Evolutionary conservation across 2,329 filamentous ascomycete species (phyloP).

Genomic region (Fusarium floridanum): DNA sequence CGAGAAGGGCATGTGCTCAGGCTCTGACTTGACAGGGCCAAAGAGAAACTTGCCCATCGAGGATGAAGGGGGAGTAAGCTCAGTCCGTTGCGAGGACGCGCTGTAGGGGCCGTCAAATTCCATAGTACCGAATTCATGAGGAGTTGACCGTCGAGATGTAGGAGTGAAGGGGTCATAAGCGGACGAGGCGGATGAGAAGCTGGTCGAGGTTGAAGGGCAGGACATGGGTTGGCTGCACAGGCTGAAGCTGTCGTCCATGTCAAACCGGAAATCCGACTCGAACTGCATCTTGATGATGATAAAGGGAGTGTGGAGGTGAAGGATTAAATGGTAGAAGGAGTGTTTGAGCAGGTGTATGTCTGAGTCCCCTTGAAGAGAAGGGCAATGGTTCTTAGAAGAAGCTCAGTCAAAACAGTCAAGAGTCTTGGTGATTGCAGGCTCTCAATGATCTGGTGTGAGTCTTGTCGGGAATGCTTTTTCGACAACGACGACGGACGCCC

Average conservation of each 20-base stretch:
- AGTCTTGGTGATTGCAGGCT: constrained; percentile 17
- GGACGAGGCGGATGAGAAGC: constrained; percentile 57
- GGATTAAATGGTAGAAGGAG: constrained; percentile 13
- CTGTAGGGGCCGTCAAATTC: constrained; percentile 54
- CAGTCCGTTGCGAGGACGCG: constrained; percentile 44
- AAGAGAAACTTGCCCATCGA: constrained; percentile 53
- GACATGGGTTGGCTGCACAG: constrained; percentile 54
- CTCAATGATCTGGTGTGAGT: constrained; percentile 37
- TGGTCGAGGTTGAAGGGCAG: constrained; percentile 52
- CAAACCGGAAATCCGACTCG: constrained; percentile 55
- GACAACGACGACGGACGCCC: constrained; percentile 51
- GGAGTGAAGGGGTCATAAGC: constrained; percentile 60
- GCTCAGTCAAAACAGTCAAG: constrained; percentile 32
- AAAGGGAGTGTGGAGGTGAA: constrained; percentile 16
- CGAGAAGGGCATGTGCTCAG: constrained; percentile 50
- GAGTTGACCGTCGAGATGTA: constrained; percentile 59
- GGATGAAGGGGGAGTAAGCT: constrained; percentile 54
- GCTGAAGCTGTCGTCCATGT: constrained; percentile 57
- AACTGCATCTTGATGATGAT: constrained; percentile 52
- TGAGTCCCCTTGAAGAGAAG: constrained; percentile 32
- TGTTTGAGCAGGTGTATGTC: constrained; percentile 26
- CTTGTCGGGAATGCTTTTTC: constrained; percentile 53
- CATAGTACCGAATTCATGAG: constrained; percentile 53
- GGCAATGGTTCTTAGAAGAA: constrained; percentile 31
- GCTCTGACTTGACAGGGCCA: constrained; percentile 51